Evolutionary conservation across 331 rosid species (phyloP).

Genomic region (Spiraea crenata): DNA sequence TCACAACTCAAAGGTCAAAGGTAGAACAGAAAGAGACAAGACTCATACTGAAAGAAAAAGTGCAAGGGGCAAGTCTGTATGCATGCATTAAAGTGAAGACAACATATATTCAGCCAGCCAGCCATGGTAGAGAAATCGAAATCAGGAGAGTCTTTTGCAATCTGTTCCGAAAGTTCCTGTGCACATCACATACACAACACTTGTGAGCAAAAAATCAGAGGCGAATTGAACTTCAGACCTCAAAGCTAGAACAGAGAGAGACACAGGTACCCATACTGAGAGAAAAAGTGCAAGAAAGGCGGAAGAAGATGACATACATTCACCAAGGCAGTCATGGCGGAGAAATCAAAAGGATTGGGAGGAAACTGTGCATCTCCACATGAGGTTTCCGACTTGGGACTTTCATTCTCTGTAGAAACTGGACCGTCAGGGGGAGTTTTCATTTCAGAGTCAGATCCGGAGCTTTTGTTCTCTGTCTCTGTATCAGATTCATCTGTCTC

Average conservation of each 20-base stretch:
- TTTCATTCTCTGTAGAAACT: not conserved
- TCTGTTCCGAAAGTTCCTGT: too few relatives aligned
- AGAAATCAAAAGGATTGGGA: slow-evolving; percentile 85
- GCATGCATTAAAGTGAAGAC: not conserved
- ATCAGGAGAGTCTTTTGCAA: too few relatives aligned
- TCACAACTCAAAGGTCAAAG: slow-evolving; percentile 21
- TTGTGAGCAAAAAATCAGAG: too few relatives aligned
- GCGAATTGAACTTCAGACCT: too few relatives aligned
- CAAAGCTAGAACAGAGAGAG: too few relatives aligned
- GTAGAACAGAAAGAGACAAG: not conserved
- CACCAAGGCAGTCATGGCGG: slow-evolving; percentile 89
- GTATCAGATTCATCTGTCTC: too few relatives aligned
- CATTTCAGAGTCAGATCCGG: slow-evolving; percentile 60
- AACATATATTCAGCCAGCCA: too few relatives aligned
- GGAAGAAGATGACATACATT: slow-evolving; percentile 57
- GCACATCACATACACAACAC: too few relatives aligned
- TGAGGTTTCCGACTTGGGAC: slow-evolving; percentile 35
- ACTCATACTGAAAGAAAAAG: not conserved
- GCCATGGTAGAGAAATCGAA: too few relatives aligned
- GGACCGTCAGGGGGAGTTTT: too few relatives aligned
- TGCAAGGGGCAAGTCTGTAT: not conserved
- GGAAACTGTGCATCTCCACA: slow-evolving; percentile 55
- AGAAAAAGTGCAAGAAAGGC: too few relatives aligned
- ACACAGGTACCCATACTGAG: too few relatives aligned
- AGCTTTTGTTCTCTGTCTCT: slow-evolving; percentile 47